Evolutionary conservation across 805 yeast genomes (phyloP).

Genomic region (Yarrowia osloensis): DNA sequence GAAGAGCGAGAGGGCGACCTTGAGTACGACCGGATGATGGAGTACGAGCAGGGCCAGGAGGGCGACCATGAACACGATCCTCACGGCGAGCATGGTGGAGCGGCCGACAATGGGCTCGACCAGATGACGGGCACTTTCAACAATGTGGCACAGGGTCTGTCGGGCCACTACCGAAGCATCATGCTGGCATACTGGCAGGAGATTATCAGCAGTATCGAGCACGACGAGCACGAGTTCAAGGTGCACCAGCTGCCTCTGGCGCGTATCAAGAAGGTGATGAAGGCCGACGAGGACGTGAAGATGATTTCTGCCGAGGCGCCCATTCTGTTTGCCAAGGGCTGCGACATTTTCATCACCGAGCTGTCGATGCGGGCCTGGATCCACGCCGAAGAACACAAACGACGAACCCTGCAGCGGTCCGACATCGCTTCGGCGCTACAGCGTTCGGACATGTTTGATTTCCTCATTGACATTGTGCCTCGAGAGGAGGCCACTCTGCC

Average conservation of each 20-base stretch:
- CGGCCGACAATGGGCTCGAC: slow-evolving; percentile 8
- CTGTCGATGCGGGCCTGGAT: slow-evolving; percentile 99
- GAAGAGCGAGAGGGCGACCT: slow-evolving; percentile 28
- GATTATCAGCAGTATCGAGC: slow-evolving; percentile 85
- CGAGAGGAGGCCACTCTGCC: slow-evolving; percentile 62
- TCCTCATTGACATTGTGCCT: slow-evolving; percentile 93
- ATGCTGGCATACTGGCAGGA: slow-evolving; percentile 99
- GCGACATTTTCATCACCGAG: slow-evolving; percentile 96
- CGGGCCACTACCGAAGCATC: slow-evolving; percentile 77
- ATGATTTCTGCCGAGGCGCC: slow-evolving; percentile 99
- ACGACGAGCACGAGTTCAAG: slow-evolving; percentile 70
- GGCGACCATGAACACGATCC: slow-evolving; percentile 21
- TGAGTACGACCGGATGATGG: slow-evolving; percentile 29
- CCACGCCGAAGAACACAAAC: slow-evolving; percentile 93
- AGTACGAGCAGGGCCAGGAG: slow-evolving; percentile 21
- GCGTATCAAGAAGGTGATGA: slow-evolving; percentile 95
- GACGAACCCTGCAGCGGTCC: slow-evolving; percentile 89
- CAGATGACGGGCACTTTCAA: slow-evolving; percentile 62
- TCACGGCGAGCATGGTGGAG: neutral
- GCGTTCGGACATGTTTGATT: slow-evolving; percentile 96
- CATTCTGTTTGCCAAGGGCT: slow-evolving; percentile 93
- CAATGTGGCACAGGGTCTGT: slow-evolving; percentile 91
- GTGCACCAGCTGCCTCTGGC: slow-evolving; percentile 95
- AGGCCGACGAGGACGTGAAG: slow-evolving; percentile 93
- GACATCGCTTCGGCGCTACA: slow-evolving; percentile 96